Base-by-base conservation (phyloP, 1,139 yeast species). In the Wickerhamomyces sp. region DNA sequence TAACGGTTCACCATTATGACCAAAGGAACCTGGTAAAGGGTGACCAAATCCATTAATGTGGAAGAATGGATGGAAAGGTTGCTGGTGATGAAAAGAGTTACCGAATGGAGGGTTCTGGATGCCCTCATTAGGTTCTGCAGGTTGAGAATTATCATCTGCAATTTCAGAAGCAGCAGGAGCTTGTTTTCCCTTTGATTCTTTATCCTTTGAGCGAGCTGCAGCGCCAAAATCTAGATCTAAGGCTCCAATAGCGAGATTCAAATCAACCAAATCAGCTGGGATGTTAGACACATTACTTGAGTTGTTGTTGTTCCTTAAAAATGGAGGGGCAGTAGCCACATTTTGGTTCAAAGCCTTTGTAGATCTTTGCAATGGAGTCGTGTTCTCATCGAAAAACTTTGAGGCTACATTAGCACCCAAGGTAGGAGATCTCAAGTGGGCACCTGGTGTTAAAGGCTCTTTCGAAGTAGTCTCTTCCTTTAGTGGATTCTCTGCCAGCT, bases 391-490 rank as follows among this genome's bases (percentile, higher is more conserved):
- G 45, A 59, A 46, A 48, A 65, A 49, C 52, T 64, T 49, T 55
- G 70, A 51, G 48, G 65, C 36, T 45, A 61, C 51, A 53, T 68
- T 48, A 49, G 53, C 38, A 10, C 50, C 38, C 2, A 39, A 30
- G 30, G 38, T 35, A 17, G 47, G 41, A 13, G 51, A 40, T 22
- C 44, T 37, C 16, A 44, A 21, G 8, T 31, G 39, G 14, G 36
- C 21, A 14, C 31, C 29, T 20, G 46, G 35, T 5, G 46, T 38
- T 22, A 40, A 15, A 10, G 43, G 41, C 18, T 32, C 46, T 33
- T 43, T 36, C 30, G 32, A 12, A 29, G 35, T 27, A 20, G 48
- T 38, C 17, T 45, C 51, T 13, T 44, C 40, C 25, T 34, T 38
- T 9, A 45, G 29, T n/a, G 52, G 40, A 25, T 34, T 41, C 37